Percentiles rank a stretch among this genome's conserved stretches.
phyloP scores from a whole-genome alignment of 768 basidiomycete genomes.

The Podaxis sp. region DNA sequence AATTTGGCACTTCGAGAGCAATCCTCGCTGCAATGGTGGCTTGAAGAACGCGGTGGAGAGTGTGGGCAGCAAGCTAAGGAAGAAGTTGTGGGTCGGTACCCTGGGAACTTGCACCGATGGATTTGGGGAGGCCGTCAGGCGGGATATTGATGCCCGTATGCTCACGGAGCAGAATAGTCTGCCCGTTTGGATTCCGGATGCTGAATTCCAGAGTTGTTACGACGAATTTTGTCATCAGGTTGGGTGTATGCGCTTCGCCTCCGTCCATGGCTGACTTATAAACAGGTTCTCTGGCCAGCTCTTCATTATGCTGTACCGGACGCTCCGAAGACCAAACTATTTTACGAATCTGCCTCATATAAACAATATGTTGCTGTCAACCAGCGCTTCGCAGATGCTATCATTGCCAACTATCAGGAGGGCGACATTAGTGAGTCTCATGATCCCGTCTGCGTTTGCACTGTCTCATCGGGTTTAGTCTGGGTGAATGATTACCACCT shows the following conservation, averaged over 20 bases:
- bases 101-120: conserved; percentile 68
- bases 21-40: conserved; percentile 78
- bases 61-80: conserved; percentile 49
- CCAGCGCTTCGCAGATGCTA: conserved; percentile 81
- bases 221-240: conserved; percentile 87
- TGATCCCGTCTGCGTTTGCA: neutral
- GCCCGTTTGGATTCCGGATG: conserved; percentile 79
- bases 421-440: conserved; percentile 66
- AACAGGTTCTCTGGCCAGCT: conserved; percentile 76
- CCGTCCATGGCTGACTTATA: conserved; percentile 15
- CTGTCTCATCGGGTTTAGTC: conserved; percentile 28
- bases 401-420: conserved; percentile 74
- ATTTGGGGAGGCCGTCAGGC: conserved; percentile 51
- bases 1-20: conserved; percentile 46
- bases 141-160: conserved; percentile 50
- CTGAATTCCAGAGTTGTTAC: conserved; percentile 74
- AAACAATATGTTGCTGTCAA: conserved; percentile 89
- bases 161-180: conserved; percentile 33
- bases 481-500: conserved; percentile 97
- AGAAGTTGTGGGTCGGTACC: conserved; percentile 63
- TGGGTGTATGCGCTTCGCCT: conserved; percentile 21
- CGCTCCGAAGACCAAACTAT: conserved; percentile 78
- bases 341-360: conserved; percentile 77
- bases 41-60: conserved; percentile 78
- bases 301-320: conserved; percentile 85